These are phyloP conservation scores for Turritis glabra DNA, from an alignment of 345 rosid genomes.

Conservation along the genomic window DNA sequence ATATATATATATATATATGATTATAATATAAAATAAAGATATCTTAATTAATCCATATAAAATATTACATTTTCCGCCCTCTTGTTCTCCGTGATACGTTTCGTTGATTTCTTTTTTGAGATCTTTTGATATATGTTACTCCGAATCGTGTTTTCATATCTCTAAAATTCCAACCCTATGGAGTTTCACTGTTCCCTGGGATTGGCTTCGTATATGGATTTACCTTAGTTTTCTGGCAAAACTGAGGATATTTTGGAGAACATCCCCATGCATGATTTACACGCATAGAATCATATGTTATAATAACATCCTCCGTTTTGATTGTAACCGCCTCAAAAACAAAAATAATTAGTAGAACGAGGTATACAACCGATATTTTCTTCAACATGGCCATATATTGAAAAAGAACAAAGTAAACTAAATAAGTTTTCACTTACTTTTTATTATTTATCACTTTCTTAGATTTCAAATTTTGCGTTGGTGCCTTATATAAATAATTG, in stretches of 20 bases:
- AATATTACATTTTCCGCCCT: background rate
- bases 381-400: conserved; percentile 5
- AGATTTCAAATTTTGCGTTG: background rate
- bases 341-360: conserved; percentile 8
- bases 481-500: conserved; percentile 11
- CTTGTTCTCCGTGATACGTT: background rate
- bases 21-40: no score
- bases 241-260: conserved; percentile 36
- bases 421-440: background rate
- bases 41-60: background rate
- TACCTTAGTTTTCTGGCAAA: conserved; percentile 25
- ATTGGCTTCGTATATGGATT: conserved; percentile 28
- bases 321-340: background rate
- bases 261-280: conserved; percentile 36
- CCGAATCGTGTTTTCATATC: background rate
- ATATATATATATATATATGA: no score
- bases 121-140: background rate
- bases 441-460: background rate
- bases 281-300: conserved; percentile 7
- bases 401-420: background rate
- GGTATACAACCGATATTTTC: background rate
- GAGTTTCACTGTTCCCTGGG: background rate
- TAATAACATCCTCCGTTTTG: conserved; percentile 15
- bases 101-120: background rate
- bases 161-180: background rate